Evolutionary conservation across 2,329 filamentous ascomycete genomes (phyloP), one percentile per base, ranked within the genome.

Genomic region (Claviceps purpurea): DNA sequence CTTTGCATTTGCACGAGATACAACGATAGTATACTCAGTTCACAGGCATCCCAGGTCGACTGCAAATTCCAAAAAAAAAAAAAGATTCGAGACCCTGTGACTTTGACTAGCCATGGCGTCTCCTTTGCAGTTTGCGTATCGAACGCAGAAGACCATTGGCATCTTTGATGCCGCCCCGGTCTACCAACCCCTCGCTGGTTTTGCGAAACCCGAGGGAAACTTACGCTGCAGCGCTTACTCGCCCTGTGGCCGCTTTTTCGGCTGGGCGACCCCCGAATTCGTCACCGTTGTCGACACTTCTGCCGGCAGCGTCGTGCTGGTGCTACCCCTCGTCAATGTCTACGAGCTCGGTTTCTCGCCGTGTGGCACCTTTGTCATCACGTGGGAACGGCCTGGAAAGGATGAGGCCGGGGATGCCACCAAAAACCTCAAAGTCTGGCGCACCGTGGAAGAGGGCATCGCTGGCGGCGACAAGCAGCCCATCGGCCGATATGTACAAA

Each of bases 391-490:
- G 39, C 86, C 89, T 8, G 78, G 80, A 59, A 97, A 97, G 74
- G 91, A 97, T 64, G 91, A 91, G 64, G 84, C 87, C 55, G 93
- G 93, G 53, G 89, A 96, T 68, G 89, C 93, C 46, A 84, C 82
- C 60, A 96, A 95, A 79, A 98, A 98, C 67, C 75, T 98, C 58
- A 97, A 96, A 77, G 84, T 98, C 61, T 98, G 93, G 93, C 82
- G 83, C 65, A 89, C 87, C 39, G 72, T 88, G 52, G 86, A 91
- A 64, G 81, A 86, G 8, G 67, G 76, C 13, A 72, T 80, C 47
- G 78, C 78, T 46, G 79, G 70, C 48, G 72, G 71, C 55, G 79
- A 84, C 59, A 85, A 87, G 70, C 76, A 84, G 61, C 82, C 90
- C 34, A 77, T 96, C 46, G 91, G 90, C 57, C 79, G 82, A 62